Evolutionary conservation across 176 grass and related monocot species (phyloP).

Genomic region (Avena sativa): DNA sequence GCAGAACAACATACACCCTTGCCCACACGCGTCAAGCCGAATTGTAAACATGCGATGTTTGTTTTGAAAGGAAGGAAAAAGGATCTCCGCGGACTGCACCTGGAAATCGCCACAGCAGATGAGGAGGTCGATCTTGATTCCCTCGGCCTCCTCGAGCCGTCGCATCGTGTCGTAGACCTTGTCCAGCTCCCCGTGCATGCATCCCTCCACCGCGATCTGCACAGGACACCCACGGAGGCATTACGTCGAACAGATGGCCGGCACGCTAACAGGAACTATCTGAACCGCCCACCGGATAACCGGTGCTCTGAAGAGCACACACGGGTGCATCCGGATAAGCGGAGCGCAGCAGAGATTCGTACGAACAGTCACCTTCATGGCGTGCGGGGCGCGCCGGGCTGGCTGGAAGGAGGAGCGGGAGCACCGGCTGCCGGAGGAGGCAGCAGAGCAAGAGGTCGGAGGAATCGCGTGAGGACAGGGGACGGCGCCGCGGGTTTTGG

Average conservation of each 20-base stretch:
- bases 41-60: background rate
- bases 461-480: background rate
- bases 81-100: slow-evolving; percentile 20
- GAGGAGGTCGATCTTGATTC: slow-evolving; percentile 85
- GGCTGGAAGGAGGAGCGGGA: background rate
- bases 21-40: background rate
- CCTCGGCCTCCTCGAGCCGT: slow-evolving; percentile 64
- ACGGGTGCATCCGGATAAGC: background rate
- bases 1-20: background rate
- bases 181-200: slow-evolving; percentile 92
- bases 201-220: slow-evolving; percentile 89
- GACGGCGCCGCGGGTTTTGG: background rate
- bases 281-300: background rate
- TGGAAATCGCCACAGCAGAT: slow-evolving; percentile 93
- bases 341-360: background rate
- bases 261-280: background rate
- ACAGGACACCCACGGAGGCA: slow-evolving; percentile 22
- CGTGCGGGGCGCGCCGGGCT: background rate
- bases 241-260: slow-evolving; percentile 51
- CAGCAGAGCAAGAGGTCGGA: background rate
- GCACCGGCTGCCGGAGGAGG: background rate
- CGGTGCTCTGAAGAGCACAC: background rate
- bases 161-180: slow-evolving; percentile 74
- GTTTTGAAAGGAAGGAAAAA: background rate
- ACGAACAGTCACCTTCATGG: slow-evolving; percentile 46